Evolutionary conservation across 1,284 basidiomycete species (phyloP), one percentile per base, ranked within the genome.

Genomic region (Neolentinus lepideus): DNA sequence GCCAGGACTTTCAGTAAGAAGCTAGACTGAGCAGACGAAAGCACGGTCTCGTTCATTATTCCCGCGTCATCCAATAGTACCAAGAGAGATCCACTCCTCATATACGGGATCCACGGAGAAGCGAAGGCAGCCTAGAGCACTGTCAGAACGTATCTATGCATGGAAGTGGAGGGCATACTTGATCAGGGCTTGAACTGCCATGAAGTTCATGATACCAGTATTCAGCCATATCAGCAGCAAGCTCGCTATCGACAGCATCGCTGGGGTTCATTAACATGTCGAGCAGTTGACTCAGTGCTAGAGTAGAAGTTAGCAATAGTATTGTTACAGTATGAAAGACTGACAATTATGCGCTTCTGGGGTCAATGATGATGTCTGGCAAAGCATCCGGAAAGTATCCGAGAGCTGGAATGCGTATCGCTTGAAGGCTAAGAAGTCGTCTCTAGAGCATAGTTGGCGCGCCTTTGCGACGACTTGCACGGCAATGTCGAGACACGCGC

Each of bases 81-180:
- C 16, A 67, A 54, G 9, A 63, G 54, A n/a, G 71, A 70, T 2
- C 68, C 62, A 0, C 63, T 54, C 10, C 60, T 60, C 60, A 80
- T 69, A 58, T 76, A 83, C 53, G 69, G 73, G 54, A 80, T 69
- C 83, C 83, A 85, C 6, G 76, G 59, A 1, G 63, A 62, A 2
- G 68, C 69, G 11, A 64, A 65, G 3, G 56, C 57, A 43, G 69
- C 50, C 76, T 79, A 57, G 25, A 38, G 29, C 26, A 22, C 22
- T 21, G 14, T 29, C 16, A 48, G 19, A 22, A 12, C 11, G 9
- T 24, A 22, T 54, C 50, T 29, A 54, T 43, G n/a, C 38, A 43
- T n/a, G 16, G 16, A n/a, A 6, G 19, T 9, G n/a, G n/a, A 4
- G 16, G 16, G 19, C 6, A 9, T 43, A 43, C 38, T 16, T 43